Conservation (phyloP, 2,329 filamentous ascomycete genomes). For the Calycina marina region DNA sequence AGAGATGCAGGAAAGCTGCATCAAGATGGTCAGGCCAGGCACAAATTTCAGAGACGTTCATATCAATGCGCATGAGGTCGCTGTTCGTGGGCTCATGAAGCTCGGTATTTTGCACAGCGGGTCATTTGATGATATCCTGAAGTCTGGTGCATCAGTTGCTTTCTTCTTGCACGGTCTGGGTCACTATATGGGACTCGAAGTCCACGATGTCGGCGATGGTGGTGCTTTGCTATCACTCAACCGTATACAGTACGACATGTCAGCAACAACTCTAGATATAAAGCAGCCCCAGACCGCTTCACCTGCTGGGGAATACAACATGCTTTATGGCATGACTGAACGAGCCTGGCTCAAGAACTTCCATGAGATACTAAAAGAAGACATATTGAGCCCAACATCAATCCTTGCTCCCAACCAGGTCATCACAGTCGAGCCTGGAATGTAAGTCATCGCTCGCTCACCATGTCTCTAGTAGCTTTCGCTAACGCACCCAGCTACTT, state of each 20-base stretch:
- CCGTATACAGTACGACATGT: no score
- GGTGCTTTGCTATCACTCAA: no score
- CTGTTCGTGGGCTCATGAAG: slow-evolving; percentile 52
- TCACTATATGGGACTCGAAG: slow-evolving; percentile 49
- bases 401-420: slow-evolving; percentile 48
- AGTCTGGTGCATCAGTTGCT: slow-evolving; percentile 37
- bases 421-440: slow-evolving; percentile 66
- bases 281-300: no score
- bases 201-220: slow-evolving; percentile 40
- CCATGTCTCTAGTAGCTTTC: slow-evolving; percentile 1
- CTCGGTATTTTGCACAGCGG: slow-evolving; percentile 60
- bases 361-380: slow-evolving; percentile 6
- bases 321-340: slow-evolving; percentile 19
- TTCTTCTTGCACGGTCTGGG: slow-evolving; percentile 48
- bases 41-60: slow-evolving; percentile 60
- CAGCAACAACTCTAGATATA: no score
- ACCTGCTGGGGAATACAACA: no score
- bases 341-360: slow-evolving; percentile 9
- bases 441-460: slow-evolving; percentile 28
- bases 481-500: slow-evolving; percentile 46
- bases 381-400: slow-evolving; percentile 13
- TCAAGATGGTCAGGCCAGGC: slow-evolving; percentile 53
- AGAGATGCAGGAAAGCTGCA: slow-evolving; percentile 66
- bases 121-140: slow-evolving; percentile 35
- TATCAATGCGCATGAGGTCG: slow-evolving; percentile 55